Conservation (phyloP, 192 early-diverging fungal genomes). For the Rhizophagus prolifer region DNA sequence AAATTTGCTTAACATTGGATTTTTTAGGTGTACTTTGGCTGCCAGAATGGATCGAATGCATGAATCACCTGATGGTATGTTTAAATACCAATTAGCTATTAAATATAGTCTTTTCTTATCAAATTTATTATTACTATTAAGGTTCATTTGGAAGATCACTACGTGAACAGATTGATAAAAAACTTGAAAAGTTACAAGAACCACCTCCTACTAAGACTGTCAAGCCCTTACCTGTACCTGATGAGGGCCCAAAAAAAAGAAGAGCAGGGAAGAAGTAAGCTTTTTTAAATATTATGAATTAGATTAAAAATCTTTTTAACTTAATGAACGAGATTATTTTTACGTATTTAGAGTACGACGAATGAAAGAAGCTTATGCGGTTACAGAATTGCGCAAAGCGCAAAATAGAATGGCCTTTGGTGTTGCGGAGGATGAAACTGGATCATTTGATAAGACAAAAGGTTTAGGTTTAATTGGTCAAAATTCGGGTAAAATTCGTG, state of each 20-base stretch:
- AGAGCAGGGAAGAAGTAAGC: slow-evolving; percentile 80
- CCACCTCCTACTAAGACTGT: slow-evolving; percentile 81
- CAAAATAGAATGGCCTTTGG: slow-evolving; percentile 93
- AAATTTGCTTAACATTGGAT: slow-evolving; percentile 3
- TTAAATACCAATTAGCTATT: neutral
- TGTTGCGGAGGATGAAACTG: slow-evolving; percentile 85
- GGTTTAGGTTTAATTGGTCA: slow-evolving; percentile 88
- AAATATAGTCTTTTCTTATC: neutral
- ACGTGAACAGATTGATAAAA: slow-evolving; percentile 80
- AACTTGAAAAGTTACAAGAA: slow-evolving; percentile 82
- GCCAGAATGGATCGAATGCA: slow-evolving; percentile 84
- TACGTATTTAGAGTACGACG: slow-evolving; percentile 61
- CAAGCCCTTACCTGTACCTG: slow-evolving; percentile 90
- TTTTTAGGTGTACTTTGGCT: slow-evolving; percentile 61
- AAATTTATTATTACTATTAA: slow-evolving; percentile 15
- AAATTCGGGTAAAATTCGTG: slow-evolving; percentile 76
- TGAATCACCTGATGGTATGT: slow-evolving; percentile 63
- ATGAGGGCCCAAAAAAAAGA: slow-evolving; percentile 86
- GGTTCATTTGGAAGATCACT: slow-evolving; percentile 65
- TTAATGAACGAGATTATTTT: neutral
- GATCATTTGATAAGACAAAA: slow-evolving; percentile 78
- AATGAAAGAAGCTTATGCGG: slow-evolving; percentile 77
- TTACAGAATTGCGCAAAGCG: slow-evolving; percentile 86
- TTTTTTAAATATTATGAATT: neutral
- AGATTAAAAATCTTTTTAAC: too few relatives aligned